Conservation (phyloP, 805 yeast species). For the Saccharomycopsis sp. region DNA sequence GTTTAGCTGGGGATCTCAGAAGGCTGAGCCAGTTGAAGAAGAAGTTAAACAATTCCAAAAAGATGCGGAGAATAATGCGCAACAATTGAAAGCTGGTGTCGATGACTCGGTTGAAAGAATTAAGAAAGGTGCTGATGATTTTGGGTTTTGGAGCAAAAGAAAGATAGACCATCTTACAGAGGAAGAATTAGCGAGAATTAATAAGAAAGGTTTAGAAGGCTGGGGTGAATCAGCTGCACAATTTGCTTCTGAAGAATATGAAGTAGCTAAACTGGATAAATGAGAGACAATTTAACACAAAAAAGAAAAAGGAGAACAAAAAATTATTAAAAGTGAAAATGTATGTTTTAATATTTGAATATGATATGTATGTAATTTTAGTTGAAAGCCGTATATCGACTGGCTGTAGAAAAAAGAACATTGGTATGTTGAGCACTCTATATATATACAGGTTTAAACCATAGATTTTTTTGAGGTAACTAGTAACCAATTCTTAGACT, state of each 20-base stretch:
- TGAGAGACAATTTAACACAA: too few species aligned
- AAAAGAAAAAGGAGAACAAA: too few species aligned
- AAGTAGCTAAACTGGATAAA: too few species aligned
- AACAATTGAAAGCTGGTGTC: constrained; percentile 2
- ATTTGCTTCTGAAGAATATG: constrained; percentile 37
- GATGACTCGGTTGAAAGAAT: constrained; percentile 15
- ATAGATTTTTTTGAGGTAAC: too few species aligned
- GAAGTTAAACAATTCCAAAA: constrained; percentile 10
- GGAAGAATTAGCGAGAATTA: constrained; percentile 29
- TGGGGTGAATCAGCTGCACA: constrained; percentile 41
- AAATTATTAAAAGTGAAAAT: too few species aligned
- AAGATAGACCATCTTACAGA: constrained; percentile 26
- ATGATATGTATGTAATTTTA: too few species aligned
- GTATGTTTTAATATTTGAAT: too few species aligned
- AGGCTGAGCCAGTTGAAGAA: constrained; percentile 11
- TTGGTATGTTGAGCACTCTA: too few species aligned
- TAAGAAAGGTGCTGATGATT: constrained; percentile 18
- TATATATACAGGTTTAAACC: too few species aligned
- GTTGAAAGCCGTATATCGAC: too few species aligned
- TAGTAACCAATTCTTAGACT: too few species aligned
- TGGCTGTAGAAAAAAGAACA: too few species aligned
- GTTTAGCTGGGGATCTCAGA: constrained; percentile 28
- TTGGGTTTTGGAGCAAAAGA: constrained; percentile 18
- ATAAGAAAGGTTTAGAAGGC: constrained; percentile 35
- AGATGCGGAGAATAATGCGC: constrained; percentile 1